Base-by-base conservation (phyloP, 2,329 filamentous ascomycete species). In the Metarhizium robertsii region DNA sequence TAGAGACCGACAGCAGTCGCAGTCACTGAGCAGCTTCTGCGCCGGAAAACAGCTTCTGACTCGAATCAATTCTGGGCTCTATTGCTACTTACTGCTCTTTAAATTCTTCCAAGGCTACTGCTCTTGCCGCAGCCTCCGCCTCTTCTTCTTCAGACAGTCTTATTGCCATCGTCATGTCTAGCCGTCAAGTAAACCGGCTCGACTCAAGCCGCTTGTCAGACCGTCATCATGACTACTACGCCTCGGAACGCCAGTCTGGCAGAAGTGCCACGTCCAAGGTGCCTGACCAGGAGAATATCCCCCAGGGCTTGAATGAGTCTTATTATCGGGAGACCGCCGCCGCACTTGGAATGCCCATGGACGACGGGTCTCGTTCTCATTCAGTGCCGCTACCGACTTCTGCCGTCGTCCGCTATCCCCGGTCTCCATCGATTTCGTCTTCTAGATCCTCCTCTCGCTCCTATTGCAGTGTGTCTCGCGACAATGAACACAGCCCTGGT, bases 381-480 rank as follows among this genome's bases (percentile, higher is more conserved):
- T 49, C 30, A 2, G 38, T 47, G 11, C 48, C 53, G 5, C 40
- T 30, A 6, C 40, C n/a, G 18, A 30, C 7, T 13, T 51, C 48
- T 46, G 40, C 48, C 20, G 48, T 55, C 45, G 38, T 40, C 29
- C 48, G 29, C 45, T 38, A 14, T 4, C 40, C 38, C 11, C 18
- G 11, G 36, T 40, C 40, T 18, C 53, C 48, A n/a, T 47, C 29
- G 4, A 29, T 5, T n/a, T 18, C 53, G 13, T 58, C 58, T 52
- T 62, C 62, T 51, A 62, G 64, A 62, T 59, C 63, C 53, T 59
- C 62, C 55, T 56, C 64, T 29, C 52, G 42, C 53, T 56, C 45
- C 16, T 36, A 36, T 38, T 52, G 32, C 55, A 52, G 58, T 54
- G 50, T 57, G 14, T 61, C 60, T 16, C 47, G 55, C 50, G 54